These are phyloP conservation scores for Rhododendron simsii DNA, from an alignment of 148 eudicot species.

Conservation along the genomic window DNA sequence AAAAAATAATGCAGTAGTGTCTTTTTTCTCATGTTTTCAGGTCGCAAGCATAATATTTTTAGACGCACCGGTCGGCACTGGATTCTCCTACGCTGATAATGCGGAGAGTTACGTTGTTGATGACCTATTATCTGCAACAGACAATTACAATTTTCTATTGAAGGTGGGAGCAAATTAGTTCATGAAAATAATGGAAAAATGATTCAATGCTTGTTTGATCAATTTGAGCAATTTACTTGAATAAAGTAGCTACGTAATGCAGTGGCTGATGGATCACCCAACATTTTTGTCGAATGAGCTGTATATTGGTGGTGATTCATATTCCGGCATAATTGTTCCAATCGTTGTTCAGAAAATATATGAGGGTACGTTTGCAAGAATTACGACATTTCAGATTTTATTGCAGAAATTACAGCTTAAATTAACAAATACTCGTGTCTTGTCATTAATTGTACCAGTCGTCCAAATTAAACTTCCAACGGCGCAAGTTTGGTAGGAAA, in stretches of 20 bases:
- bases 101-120: not conserved
- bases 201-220: not conserved
- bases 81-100: slow-evolving; percentile 13
- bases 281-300: slow-evolving; percentile 3
- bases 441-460: no score
- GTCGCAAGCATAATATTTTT: slow-evolving; percentile 13
- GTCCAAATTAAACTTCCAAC: no score
- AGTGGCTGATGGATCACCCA: slow-evolving; percentile 13
- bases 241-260: not conserved
- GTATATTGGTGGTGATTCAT: slow-evolving; percentile 11
- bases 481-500: no score
- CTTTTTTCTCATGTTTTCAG: not conserved
- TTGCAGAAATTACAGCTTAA: no score
- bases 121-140: not conserved
- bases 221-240: not conserved
- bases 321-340: slow-evolving; percentile 9
- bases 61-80: slow-evolving; percentile 11
- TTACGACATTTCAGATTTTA: not conserved
- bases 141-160: not conserved
- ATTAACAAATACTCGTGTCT: no score
- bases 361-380: slow-evolving; percentile 1
- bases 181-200: not conserved
- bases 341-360: slow-evolving; percentile 8
- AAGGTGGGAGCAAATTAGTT: slow-evolving; percentile 1
- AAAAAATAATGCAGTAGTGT: not conserved